Evolutionary conservation across 2,329 filamentous ascomycete genomes (phyloP).

Genomic region (Pseudogymnoascus sp.): DNA sequence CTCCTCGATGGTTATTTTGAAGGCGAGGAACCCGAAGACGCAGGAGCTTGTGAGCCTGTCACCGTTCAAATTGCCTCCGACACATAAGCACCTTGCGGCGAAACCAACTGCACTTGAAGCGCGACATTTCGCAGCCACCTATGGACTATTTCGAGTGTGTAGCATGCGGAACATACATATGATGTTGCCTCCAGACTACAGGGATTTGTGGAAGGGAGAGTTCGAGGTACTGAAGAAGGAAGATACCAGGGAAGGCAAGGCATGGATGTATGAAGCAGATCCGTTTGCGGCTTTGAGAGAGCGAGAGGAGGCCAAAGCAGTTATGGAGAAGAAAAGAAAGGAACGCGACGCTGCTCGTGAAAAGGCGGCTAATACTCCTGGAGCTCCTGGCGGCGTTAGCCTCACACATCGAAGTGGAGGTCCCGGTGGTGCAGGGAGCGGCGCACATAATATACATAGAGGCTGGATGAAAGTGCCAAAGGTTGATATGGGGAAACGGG

Average conservation of each 20-base stretch:
- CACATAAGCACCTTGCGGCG: constrained; percentile 66
- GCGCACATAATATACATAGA: constrained; percentile 42
- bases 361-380: constrained; percentile 58
- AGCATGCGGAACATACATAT: constrained; percentile 95
- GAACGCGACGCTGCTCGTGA: constrained; percentile 62
- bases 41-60: constrained; percentile 67
- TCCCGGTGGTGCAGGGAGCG: constrained; percentile 28
- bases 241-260: constrained; percentile 70
- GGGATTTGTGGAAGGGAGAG: constrained; percentile 80
- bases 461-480: constrained; percentile 81
- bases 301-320: constrained; percentile 67
- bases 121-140: constrained; percentile 86
- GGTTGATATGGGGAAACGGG: constrained; percentile 84
- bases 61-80: constrained; percentile 71
- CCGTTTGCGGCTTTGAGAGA: constrained; percentile 78
- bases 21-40: constrained; percentile 71
- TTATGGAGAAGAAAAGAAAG: constrained; percentile 70
- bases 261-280: constrained; percentile 92
- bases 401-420: constrained; percentile 44
- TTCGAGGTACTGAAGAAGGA: constrained; percentile 76
- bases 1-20: constrained; percentile 75
- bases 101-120: constrained; percentile 82
- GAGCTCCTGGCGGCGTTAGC: constrained; percentile 41
- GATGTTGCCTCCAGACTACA: constrained; percentile 85
- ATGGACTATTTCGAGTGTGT: constrained; percentile 82